A percentile compares a stretch with the other conserved stretches of the same genome.
Conservation (phyloP, 495 filamentous ascomycete genomes). For the Lepidopterella palustris region DNA sequence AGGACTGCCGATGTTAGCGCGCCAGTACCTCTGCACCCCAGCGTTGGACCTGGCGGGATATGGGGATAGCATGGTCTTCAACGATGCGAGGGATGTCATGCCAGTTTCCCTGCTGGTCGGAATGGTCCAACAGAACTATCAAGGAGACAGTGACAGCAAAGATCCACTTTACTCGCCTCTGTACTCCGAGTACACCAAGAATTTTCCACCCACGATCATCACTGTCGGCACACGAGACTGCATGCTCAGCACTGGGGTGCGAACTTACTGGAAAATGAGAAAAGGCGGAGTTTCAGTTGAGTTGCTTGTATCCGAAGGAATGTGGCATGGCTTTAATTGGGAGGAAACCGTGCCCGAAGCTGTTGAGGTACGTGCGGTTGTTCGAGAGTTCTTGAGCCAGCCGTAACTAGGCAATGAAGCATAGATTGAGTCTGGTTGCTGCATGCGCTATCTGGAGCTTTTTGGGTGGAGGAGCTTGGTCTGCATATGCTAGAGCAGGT, state of each 20-base stretch:
- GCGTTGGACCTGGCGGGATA: not conserved
- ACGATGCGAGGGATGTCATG: not conserved
- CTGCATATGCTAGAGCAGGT: no score
- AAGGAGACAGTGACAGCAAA: no score
- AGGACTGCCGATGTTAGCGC: not conserved
- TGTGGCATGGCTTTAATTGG: constrained; percentile 3
- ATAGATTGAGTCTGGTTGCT: no score
- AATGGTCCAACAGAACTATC: not conserved
- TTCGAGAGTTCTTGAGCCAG: no score
- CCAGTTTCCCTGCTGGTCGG: not conserved
- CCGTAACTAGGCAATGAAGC: no score
- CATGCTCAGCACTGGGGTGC: not conserved
- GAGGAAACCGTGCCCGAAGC: no score
- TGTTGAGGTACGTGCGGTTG: no score
- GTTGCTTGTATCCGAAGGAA: not conserved
- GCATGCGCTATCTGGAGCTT: no score
- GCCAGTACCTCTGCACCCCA: not conserved
- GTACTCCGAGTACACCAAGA: not conserved
- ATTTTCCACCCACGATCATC: not conserved
- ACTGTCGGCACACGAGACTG: not conserved
- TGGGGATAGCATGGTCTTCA: not conserved
- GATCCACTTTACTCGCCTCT: not conserved
- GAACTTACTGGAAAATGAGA: not conserved
- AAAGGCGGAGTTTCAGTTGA: not conserved
- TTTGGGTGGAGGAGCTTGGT: no score